phyloP scores from a whole-genome alignment of 208 protist species.

The Crithidia mellificae region DNA sequence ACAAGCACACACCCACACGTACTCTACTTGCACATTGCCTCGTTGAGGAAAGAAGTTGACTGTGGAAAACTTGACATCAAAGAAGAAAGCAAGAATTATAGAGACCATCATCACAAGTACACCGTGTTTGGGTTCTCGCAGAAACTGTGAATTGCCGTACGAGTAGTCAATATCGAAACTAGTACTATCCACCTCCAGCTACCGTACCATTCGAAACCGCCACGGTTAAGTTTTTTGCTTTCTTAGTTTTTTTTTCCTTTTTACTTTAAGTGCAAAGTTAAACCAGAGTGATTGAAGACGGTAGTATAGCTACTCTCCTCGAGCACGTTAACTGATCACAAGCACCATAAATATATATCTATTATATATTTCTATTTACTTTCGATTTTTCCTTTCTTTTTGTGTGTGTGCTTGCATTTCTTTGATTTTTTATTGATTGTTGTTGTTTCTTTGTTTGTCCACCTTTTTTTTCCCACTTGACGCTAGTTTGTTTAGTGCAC shows the following conservation, averaged over 20 bases:
- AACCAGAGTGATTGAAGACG: neutral
- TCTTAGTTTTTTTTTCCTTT: slow-evolving; percentile 15
- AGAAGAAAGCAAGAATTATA: neutral
- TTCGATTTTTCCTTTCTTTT: neutral
- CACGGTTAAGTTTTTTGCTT: slow-evolving; percentile 1
- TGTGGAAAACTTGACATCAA: too few species aligned
- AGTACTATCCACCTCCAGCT: slow-evolving; percentile 1
- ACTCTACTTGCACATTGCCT: too few species aligned
- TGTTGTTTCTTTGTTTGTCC: slow-evolving; percentile 11
- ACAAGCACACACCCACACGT: too few species aligned
- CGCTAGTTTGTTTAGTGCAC: slow-evolving; percentile 5
- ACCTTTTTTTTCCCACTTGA: slow-evolving; percentile 14
- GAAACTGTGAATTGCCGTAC: neutral
- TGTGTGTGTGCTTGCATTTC: neutral
- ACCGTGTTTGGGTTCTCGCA: neutral
- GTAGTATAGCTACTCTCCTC: slow-evolving; percentile 1
- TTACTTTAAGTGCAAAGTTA: neutral
- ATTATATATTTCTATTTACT: too few species aligned
- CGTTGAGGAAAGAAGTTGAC: too few species aligned
- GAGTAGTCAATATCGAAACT: neutral
- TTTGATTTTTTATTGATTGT: neutral
- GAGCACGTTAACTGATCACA: neutral
- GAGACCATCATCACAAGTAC: neutral
- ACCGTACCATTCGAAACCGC: neutral
- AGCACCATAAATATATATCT: neutral